Percentiles rank a stretch among this genome's conserved stretches.
These are phyloP conservation scores for Zasmidium citrigriseum DNA, from an alignment of 2,329 filamentous ascomycete genomes.

Conservation along the genomic window DNA sequence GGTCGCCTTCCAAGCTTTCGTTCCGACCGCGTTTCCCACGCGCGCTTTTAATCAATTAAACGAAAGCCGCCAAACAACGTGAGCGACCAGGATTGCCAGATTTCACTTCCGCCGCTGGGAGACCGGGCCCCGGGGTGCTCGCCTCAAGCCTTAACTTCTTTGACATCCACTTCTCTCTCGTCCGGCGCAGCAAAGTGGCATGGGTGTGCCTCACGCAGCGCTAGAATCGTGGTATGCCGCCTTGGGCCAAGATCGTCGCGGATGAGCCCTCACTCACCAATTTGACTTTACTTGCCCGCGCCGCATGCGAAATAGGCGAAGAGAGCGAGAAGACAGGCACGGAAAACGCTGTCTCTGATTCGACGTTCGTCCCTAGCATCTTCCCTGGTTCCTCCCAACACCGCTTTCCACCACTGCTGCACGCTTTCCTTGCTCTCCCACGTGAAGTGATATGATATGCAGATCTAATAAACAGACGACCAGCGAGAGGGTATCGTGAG, in stretches of 20 bases:
- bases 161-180: background rate
- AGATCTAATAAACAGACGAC: slow-evolving; percentile 5
- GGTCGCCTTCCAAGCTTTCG: background rate
- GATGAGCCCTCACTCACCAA: background rate
- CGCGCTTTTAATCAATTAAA: no score
- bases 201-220: background rate
- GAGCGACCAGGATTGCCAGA: background rate
- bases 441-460: background rate
- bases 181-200: background rate
- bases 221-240: background rate
- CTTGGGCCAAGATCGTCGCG: background rate
- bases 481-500: slow-evolving; percentile 11
- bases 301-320: background rate
- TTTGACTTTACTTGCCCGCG: background rate
- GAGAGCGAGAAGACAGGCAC: background rate
- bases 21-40: background rate
- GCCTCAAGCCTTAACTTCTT: background rate
- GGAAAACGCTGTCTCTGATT: background rate
- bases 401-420: background rate
- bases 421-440: background rate
- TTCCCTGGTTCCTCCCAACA: background rate
- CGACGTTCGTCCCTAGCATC: background rate
- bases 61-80: background rate
- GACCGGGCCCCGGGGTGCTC: background rate
- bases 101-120: background rate